These are phyloP conservation scores for Saturnispora saitoi DNA, from an alignment of 805 yeast genomes.

Conservation along the genomic window DNA sequence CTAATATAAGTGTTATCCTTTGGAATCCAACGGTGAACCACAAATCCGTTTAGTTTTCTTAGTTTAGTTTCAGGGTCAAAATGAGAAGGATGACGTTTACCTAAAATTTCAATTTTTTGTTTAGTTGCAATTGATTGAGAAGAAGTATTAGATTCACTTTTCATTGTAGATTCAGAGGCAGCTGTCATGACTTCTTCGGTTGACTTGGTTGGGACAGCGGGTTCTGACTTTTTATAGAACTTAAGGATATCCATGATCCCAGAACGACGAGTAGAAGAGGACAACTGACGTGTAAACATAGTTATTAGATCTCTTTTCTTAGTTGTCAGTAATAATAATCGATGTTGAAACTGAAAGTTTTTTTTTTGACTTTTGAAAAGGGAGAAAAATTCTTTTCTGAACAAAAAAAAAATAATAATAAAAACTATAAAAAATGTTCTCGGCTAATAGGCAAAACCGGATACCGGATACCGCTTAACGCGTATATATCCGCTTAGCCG, in stretches of 20 bases:
- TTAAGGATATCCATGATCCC: slow-evolving; percentile 8
- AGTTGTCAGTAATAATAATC: too few relatives aligned
- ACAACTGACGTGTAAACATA: slow-evolving; percentile 4
- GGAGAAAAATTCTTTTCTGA: too few relatives aligned
- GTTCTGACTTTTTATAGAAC: slow-evolving; percentile 7
- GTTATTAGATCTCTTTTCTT: not conserved
- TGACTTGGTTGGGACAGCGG: slow-evolving; percentile 4
- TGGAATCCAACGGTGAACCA: slow-evolving; percentile 27
- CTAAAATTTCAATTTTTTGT: slow-evolving; percentile 23
- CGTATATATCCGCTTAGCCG: too few relatives aligned
- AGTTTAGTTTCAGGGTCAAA: slow-evolving; percentile 17
- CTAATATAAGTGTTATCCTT: slow-evolving; percentile 15
- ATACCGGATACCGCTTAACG: too few relatives aligned
- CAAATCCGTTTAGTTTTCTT: slow-evolving; percentile 25
- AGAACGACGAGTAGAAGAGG: slow-evolving; percentile 5
- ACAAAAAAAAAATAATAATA: too few relatives aligned
- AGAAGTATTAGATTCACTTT: not conserved
- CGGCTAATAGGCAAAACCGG: too few relatives aligned
- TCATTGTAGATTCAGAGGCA: not conserved
- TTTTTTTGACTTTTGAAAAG: too few relatives aligned
- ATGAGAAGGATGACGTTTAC: slow-evolving; percentile 23
- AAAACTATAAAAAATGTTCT: too few relatives aligned
- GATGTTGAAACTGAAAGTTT: too few relatives aligned
- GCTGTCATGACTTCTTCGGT: slow-evolving; percentile 6
- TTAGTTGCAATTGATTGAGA: not conserved